Evolutionary conservation across 495 filamentous ascomycete species (phyloP).

Genomic region (Trichocladium antarcticum): DNA sequence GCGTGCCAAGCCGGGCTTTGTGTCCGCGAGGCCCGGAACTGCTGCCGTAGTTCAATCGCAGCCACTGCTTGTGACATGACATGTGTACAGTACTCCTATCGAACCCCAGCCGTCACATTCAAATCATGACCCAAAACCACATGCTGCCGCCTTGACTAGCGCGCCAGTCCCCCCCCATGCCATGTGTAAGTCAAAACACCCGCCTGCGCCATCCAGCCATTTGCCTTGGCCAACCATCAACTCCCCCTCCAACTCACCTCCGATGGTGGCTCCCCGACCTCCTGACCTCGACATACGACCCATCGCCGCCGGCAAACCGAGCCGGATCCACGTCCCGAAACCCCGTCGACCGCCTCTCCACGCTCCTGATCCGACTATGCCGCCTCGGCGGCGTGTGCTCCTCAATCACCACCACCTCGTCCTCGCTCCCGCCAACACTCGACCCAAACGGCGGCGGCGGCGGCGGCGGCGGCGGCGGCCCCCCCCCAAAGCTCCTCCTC

Average conservation of each 20-base stretch:
- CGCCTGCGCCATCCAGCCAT: background rate
- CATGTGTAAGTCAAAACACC: background rate
- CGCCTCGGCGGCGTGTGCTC: constrained; percentile 29
- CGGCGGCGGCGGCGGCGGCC: constrained; percentile 11
- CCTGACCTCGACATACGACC: constrained; percentile 22
- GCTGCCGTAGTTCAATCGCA: too few species aligned
- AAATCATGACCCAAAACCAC: too few species aligned
- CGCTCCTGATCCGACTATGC: constrained; percentile 25
- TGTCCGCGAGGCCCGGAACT: too few species aligned
- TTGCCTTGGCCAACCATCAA: background rate
- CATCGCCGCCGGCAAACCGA: constrained; percentile 25
- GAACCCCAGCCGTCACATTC: too few species aligned
- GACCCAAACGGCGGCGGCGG: constrained; percentile 5
- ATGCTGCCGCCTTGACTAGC: too few species aligned
- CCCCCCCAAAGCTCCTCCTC: constrained; percentile 9
- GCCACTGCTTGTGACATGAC: too few species aligned
- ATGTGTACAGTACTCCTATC: too few species aligned
- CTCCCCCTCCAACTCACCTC: constrained; percentile 6
- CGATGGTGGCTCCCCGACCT: constrained; percentile 21
- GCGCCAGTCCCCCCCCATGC: background rate
- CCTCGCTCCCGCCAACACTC: constrained; percentile 13
- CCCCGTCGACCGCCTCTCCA: constrained; percentile 24
- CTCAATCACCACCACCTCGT: constrained; percentile 40
- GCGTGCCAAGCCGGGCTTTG: background rate
- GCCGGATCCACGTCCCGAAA: constrained; percentile 28